Percentiles rank a stretch among this genome's conserved stretches.
Evolutionary conservation across 176 grass and related monocot genomes (phyloP).

Genomic region (Tuctoria greenei): DNA sequence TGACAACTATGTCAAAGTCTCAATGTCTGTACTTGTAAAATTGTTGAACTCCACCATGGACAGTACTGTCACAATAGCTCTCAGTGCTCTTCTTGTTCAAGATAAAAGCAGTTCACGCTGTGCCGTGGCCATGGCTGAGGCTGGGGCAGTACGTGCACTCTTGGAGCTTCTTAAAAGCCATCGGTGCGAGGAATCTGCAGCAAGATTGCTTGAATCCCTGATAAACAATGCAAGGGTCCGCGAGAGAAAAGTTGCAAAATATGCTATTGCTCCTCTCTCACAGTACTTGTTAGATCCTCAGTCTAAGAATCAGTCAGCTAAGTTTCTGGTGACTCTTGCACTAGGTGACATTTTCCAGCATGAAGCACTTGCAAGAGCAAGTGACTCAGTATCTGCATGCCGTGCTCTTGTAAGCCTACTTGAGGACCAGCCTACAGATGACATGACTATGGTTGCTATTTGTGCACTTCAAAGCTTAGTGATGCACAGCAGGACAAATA

Average conservation of each 20-base stretch:
- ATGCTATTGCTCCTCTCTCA: slow-evolving; percentile 82
- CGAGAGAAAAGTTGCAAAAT: slow-evolving; percentile 86
- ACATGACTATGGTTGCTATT: slow-evolving; percentile 95
- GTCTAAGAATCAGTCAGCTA: slow-evolving; percentile 78
- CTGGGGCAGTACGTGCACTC: slow-evolving; percentile 84
- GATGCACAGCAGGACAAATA: slow-evolving; percentile 98
- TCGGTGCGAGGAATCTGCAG: slow-evolving; percentile 83
- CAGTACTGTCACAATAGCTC: slow-evolving; percentile 85
- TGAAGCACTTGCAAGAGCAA: slow-evolving; percentile 83
- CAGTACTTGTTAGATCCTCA: slow-evolving; percentile 91
- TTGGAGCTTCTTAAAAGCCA: slow-evolving; percentile 79
- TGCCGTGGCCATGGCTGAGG: slow-evolving; percentile 83
- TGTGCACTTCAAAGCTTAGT: slow-evolving; percentile 94
- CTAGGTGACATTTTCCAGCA: slow-evolving; percentile 97
- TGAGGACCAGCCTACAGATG: slow-evolving; percentile 89
- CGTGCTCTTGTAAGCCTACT: slow-evolving; percentile 83
- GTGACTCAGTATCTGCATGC: slow-evolving; percentile 80
- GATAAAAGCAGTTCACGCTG: slow-evolving; percentile 77
- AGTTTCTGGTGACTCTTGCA: slow-evolving; percentile 86
- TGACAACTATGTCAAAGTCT: slow-evolving; percentile 89
- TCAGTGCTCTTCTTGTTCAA: slow-evolving; percentile 90
- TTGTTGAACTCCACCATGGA: slow-evolving; percentile 73
- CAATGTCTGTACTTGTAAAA: slow-evolving; percentile 88
- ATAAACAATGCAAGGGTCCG: slow-evolving; percentile 92
- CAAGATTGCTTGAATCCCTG: slow-evolving; percentile 86